Conservation (phyloP, 805 yeast genomes). For the Torulaspora franciscae region DNA sequence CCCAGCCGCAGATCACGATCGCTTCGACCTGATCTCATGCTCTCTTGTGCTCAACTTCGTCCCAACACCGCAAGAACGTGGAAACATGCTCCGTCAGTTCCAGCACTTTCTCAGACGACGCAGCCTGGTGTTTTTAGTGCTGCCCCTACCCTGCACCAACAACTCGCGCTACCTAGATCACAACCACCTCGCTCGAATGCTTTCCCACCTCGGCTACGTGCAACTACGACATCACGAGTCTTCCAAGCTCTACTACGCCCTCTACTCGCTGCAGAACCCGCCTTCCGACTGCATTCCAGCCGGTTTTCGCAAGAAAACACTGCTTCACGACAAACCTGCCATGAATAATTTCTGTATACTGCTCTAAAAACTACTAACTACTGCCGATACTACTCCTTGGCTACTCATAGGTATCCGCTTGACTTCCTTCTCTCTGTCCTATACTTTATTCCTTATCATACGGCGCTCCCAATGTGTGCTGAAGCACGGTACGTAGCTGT, state of each 20-base stretch:
- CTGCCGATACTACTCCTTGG: not conserved
- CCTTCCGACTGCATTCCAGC: not conserved
- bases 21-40: constrained; percentile 67
- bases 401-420: not conserved
- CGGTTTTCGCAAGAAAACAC: constrained; percentile 38
- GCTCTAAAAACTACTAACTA: constrained; percentile 2
- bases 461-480: not conserved
- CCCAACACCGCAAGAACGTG: constrained; percentile 63
- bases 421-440: not conserved
- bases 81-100: constrained; percentile 67
- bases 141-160: constrained; percentile 80
- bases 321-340: constrained; percentile 50
- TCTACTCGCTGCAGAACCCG: constrained; percentile 36
- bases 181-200: constrained; percentile 40
- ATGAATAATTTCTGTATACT: constrained; percentile 65
- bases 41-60: constrained; percentile 88
- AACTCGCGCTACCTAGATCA: constrained; percentile 76
- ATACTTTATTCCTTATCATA: not conserved
- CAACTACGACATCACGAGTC: constrained; percentile 50
- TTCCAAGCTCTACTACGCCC: constrained; percentile 68
- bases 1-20: constrained; percentile 44
- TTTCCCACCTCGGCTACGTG: constrained; percentile 57
- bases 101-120: constrained; percentile 47
- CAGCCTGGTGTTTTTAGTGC: constrained; percentile 59
- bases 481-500: not conserved